phyloP scores from a whole-genome alignment of 2,329 filamentous ascomycete species.

The Colletotrichum falcatum region DNA sequence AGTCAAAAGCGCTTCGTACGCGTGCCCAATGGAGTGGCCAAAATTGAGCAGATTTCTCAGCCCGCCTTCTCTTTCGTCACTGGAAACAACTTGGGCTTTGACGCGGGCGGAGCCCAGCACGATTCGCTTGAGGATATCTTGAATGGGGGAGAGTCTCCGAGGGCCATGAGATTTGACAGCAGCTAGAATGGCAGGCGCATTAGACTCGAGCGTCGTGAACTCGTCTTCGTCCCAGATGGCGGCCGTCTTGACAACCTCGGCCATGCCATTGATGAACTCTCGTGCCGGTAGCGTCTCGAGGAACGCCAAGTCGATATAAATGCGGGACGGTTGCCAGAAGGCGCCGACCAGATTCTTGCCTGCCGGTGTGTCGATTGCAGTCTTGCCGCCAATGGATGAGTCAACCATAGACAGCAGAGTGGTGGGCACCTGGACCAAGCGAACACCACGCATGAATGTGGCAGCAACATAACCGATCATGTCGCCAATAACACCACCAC shows the following conservation, averaged over 20 bases:
- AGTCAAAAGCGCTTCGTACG: conserved; percentile 93
- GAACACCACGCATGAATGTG: conserved; percentile 97
- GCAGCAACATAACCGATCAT: conserved; percentile 98
- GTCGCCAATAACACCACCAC: conserved; percentile 96
- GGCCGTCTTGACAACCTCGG: conserved; percentile 96
- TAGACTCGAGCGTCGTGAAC: conserved; percentile 85
- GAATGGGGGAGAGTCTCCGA: conserved; percentile 76
- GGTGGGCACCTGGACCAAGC: conserved; percentile 96
- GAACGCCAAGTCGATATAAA: conserved; percentile 95
- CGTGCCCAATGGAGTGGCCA: conserved; percentile 97
- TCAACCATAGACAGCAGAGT: conserved; percentile 97
- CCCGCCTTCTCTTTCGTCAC: conserved; percentile 93
- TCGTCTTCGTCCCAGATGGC: conserved; percentile 94
- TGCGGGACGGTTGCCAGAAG: conserved; percentile 95
- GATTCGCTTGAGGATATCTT: conserved; percentile 77
- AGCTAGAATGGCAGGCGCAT: conserved; percentile 80
- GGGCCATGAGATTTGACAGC: conserved; percentile 69
- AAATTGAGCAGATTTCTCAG: conserved; percentile 96
- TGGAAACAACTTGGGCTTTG: conserved; percentile 94
- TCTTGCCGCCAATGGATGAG: conserved; percentile 98
- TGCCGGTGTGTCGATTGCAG: conserved; percentile 94
- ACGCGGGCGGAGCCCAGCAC: conserved; percentile 92
- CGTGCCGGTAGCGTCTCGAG: conserved; percentile 89
- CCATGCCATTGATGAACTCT: conserved; percentile 99
- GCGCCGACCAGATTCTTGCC: conserved; percentile 97